phyloP scores from a whole-genome alignment of 2,329 filamentous ascomycete species.

The Emergomyces pasteurianus region DNA sequence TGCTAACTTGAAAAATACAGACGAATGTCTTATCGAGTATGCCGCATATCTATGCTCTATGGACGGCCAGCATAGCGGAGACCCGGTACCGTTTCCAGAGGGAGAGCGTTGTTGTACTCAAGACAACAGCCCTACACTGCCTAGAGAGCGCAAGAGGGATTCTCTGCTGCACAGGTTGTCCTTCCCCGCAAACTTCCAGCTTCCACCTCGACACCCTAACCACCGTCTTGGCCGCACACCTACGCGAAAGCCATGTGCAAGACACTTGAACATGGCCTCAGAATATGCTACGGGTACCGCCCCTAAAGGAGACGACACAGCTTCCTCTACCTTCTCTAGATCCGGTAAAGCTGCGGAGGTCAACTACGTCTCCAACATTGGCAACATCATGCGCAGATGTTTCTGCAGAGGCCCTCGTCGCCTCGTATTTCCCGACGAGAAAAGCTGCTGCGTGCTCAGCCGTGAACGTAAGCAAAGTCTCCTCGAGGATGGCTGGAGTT shows the following conservation, averaged over 20 bases:
- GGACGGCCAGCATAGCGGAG: not conserved
- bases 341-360: not conserved
- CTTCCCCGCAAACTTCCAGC: not conserved
- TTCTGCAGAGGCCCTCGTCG: not conserved
- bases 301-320: not conserved
- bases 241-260: not conserved
- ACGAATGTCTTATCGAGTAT: not conserved
- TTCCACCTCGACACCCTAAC: not conserved
- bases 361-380: not conserved
- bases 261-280: not conserved
- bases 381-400: not conserved
- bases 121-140: not conserved
- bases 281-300: not conserved
- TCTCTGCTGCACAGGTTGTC: not conserved
- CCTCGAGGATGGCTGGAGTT: not conserved
- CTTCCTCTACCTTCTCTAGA: not conserved
- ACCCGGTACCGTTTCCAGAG: not conserved
- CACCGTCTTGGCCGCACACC: not conserved
- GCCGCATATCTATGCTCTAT: not conserved
- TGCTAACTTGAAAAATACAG: not conserved
- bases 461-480: not conserved
- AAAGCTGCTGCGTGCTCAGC: not conserved
- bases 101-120: not conserved
- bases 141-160: not conserved
- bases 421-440: not conserved